Evolutionary conservation across 1,284 basidiomycete genomes (phyloP), one percentile per base, ranked within the genome.

Genomic region (Cutaneotrichosporon sp.): DNA sequence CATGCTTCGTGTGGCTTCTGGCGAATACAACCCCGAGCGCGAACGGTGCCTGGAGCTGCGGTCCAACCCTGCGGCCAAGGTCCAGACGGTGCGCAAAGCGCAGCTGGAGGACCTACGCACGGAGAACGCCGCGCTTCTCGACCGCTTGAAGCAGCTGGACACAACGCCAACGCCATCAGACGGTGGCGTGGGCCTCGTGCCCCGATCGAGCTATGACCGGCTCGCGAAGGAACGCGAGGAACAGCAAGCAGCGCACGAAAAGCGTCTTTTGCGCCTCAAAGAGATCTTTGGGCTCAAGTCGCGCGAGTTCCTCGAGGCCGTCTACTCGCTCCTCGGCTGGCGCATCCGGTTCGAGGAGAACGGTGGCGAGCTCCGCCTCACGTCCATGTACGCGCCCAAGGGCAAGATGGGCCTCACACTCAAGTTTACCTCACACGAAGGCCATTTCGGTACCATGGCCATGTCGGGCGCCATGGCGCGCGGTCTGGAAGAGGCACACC

Each of bases 241-340:
- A n/a, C 58, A 76, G n/a, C 65, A 76, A 42, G 61, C 61, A n/a
- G 67, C 72, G n/a, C 76, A 79, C 52, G 79, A 77, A 49, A 79
- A 79, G 64, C 70, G 77, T 15, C 67, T 79, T 46, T 57, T 75
- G 37, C 66, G 79, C 4, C 65, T 80, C 17, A 79, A 79, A 60
- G 76, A 80, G 72, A 68, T 69, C 35, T 80, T 80, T 59, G 70
- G 72, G 5, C 72, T 73, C 41, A 80, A 80, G 61, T 78, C 78
- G 4, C 76, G 77, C 62, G 77, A 80, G 54, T 79, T 81, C 63
- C 73, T 80, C 5, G 77, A 80, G 60, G 77, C 79, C 3, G 76
- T 81, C 43, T 76, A 77, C 55, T 78, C 76, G 10, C 71, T 81
- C 8, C 77, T 81, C 48, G 80, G 80, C 7, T 81, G 78, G 74